phyloP scores from a whole-genome alignment of 2,329 filamentous ascomycete genomes.

The Fusarium paranaense region DNA sequence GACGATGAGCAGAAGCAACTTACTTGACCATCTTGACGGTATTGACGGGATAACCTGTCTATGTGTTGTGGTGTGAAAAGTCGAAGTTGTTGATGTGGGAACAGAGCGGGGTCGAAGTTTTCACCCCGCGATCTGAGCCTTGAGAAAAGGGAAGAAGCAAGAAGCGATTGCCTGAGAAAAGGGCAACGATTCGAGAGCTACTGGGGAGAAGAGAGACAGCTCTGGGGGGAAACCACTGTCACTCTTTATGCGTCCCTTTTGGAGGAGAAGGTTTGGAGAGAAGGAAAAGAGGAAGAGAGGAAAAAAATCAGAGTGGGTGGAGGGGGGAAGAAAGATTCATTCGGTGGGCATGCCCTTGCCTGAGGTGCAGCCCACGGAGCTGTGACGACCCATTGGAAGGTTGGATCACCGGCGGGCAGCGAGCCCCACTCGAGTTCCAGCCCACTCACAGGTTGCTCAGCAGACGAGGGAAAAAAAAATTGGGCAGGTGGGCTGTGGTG shows the following conservation, averaged over 20 bases:
- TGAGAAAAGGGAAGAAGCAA: conserved; percentile 38
- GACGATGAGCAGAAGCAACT: conserved; percentile 60
- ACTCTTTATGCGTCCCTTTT: conserved; percentile 55
- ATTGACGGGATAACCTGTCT: conserved; percentile 63
- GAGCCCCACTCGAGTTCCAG: conserved; percentile 10
- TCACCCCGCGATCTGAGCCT: conserved; percentile 53
- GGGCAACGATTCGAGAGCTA: conserved; percentile 47
- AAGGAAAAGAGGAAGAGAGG: conserved; percentile 24
- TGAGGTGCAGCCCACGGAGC: neutral
- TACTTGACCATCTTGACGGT: conserved; percentile 99
- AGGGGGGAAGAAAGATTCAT: conserved; percentile 43
- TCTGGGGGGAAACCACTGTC: conserved; percentile 51
- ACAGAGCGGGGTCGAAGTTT: conserved; percentile 61
- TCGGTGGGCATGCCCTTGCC: conserved; percentile 12
- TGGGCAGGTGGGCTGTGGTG: conserved; percentile 35
- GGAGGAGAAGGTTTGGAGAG: conserved; percentile 38
- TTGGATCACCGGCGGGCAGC: conserved; percentile 26
- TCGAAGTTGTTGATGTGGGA: conserved; percentile 51
- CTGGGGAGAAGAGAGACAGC: conserved; percentile 54
- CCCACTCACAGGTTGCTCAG: neutral
- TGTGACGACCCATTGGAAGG: conserved; percentile 28
- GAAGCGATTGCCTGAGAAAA: conserved; percentile 43
- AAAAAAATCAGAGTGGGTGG: conserved; percentile 45
- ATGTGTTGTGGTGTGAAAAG: conserved; percentile 49
- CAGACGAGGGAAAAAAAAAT: conserved; percentile 40